Evolutionary conservation across 1,284 basidiomycete genomes (phyloP).

Genomic region (Xanthoconium separans): DNA sequence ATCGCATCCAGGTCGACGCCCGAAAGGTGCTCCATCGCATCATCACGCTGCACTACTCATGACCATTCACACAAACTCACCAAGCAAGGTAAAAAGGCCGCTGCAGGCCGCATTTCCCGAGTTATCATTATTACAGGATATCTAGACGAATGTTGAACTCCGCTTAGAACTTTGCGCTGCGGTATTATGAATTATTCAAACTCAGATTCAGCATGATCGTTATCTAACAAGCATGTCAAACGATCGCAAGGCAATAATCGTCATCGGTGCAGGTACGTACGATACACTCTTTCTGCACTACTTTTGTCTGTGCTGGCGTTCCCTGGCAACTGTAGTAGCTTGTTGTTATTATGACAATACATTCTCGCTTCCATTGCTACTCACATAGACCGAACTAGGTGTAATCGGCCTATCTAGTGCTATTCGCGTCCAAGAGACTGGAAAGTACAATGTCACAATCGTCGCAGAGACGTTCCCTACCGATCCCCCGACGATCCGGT

Average conservation of each 20-base stretch:
- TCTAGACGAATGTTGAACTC: too few species aligned
- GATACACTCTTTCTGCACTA: not conserved
- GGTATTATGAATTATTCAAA: too few species aligned
- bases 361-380: not conserved
- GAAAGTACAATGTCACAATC: constrained; percentile 58
- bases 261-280: constrained; percentile 39
- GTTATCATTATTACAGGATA: too few species aligned
- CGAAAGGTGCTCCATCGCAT: too few species aligned
- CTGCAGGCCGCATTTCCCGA: too few species aligned
- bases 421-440: constrained; percentile 58
- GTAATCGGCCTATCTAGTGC: constrained; percentile 75
- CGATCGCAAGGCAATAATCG: constrained; percentile 29
- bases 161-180: too few species aligned
- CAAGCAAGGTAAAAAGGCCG: too few species aligned
- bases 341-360: not conserved
- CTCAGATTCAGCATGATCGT: too few species aligned
- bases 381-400: constrained; percentile 34
- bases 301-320: not conserved
- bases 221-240: constrained; percentile 29
- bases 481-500: constrained; percentile 64
- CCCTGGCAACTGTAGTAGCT: not conserved
- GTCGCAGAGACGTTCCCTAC: constrained; percentile 65
- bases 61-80: too few species aligned
- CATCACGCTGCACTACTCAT: too few species aligned
- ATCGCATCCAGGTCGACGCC: too few species aligned